Percentiles rank a stretch among this genome's conserved stretches.
Evolutionary conservation across 2,329 filamentous ascomycete species (phyloP).

Genomic region (Diplodia intermedia): DNA sequence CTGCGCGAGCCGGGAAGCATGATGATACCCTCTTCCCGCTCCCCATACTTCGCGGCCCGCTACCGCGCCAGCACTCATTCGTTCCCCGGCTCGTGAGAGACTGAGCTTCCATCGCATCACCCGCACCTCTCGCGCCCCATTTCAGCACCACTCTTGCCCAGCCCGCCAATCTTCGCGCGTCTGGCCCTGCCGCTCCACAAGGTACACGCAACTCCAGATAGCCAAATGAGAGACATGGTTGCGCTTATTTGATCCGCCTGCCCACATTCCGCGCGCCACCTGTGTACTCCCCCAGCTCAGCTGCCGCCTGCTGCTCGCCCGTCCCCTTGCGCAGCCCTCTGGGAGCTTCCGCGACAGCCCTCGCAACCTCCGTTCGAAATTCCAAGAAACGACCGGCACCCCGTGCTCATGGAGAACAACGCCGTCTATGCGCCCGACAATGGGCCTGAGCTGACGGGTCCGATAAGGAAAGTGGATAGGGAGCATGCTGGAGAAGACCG

Average conservation of each 20-base stretch:
- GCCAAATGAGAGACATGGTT: slow-evolving; percentile 9
- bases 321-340: not conserved
- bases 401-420: slow-evolving; percentile 37
- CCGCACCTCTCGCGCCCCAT: slow-evolving; percentile 19
- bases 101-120: slow-evolving; percentile 15
- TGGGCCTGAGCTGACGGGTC: slow-evolving; percentile 37
- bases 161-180: slow-evolving; percentile 11
- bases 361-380: not conserved
- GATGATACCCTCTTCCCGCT: slow-evolving; percentile 19
- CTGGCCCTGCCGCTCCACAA: slow-evolving; percentile 5
- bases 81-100: not conserved
- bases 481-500: slow-evolving; percentile 30
- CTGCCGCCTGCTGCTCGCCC: not conserved
- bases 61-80: not conserved
- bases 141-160: slow-evolving; percentile 18
- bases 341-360: not conserved
- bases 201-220: not conserved
- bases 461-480: slow-evolving; percentile 31
- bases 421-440: slow-evolving; percentile 42
- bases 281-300: not conserved
- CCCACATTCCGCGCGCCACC: slow-evolving; percentile 11
- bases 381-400: not conserved
- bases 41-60: slow-evolving; percentile 22
- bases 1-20: not conserved
- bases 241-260: slow-evolving; percentile 17